Percentiles rank a stretch among this genome's conserved stretches.
These are phyloP conservation scores for Populus hybrid DNA, from an alignment of 441 rosid species.

Conservation along the genomic window DNA sequence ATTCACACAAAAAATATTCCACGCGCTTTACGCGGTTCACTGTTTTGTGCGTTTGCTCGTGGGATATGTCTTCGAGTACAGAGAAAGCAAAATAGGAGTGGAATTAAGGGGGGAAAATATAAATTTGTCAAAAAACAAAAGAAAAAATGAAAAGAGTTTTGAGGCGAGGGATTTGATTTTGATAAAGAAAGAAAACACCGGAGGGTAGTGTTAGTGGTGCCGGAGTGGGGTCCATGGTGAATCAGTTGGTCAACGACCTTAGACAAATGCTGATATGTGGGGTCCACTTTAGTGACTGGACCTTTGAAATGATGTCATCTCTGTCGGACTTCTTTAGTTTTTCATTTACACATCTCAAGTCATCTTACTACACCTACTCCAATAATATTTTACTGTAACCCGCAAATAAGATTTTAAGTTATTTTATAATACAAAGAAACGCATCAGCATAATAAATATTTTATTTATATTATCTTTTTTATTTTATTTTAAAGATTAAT, in stretches of 20 bases:
- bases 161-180: background rate
- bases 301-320: background rate
- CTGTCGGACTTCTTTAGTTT: background rate
- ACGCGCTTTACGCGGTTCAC: background rate
- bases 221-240: slow-evolving; percentile 6
- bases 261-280: background rate
- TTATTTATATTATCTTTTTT: too few species aligned
- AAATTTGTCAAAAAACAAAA: too few species aligned
- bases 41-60: background rate
- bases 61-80: background rate
- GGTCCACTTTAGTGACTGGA: background rate
- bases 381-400: too few species aligned
- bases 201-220: background rate
- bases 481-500: too few species aligned
- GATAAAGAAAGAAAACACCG: too few species aligned
- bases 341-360: background rate
- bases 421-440: too few species aligned
- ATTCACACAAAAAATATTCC: background rate
- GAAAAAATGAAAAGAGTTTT: too few species aligned
- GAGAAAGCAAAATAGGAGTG: background rate
- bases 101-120: background rate
- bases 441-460: too few species aligned
- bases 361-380: too few species aligned
- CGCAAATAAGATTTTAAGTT: too few species aligned
- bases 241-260: slow-evolving; percentile 2